phyloP scores from a whole-genome alignment of 1,139 yeast species.

The Geotrichum reessii region DNA sequence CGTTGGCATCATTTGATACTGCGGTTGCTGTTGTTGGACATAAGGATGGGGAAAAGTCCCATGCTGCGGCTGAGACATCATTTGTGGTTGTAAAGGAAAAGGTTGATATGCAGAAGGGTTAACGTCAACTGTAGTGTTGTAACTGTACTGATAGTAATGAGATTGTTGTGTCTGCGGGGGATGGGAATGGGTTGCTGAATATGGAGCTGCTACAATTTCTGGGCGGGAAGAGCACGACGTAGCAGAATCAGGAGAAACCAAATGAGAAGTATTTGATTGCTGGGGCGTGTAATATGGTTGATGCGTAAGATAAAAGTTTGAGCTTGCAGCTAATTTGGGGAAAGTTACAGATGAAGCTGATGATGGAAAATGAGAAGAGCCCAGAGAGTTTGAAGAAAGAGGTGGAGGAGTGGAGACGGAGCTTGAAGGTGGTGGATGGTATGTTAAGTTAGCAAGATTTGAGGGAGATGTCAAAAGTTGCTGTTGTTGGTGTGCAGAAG shows the following conservation, averaged over 20 bases:
- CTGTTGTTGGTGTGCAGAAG: conserved; percentile 6
- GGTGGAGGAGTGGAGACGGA: conserved; percentile 11
- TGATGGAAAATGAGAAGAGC: conserved; percentile 7
- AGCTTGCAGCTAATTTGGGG: not conserved
- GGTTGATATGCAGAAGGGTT: conserved; percentile 5
- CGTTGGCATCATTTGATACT: conserved; percentile 12
- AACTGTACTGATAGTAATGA: not conserved
- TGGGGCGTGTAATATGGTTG: not conserved
- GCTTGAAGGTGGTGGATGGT: conserved; percentile 1
- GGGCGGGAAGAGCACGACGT: conserved; percentile 3
- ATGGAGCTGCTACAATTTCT: not conserved
- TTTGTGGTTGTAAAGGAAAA: conserved; percentile 15
- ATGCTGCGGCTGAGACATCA: conserved; percentile 20
- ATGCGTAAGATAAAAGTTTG: not conserved
- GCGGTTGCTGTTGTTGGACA: conserved; percentile 13
- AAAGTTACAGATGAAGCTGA: conserved; percentile 1
- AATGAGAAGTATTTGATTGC: not conserved
- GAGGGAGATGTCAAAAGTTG: conserved; percentile 5
- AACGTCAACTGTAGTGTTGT: not conserved
- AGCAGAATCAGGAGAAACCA: conserved; percentile 8
- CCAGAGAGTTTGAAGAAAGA: conserved; percentile 7
- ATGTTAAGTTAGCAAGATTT: not conserved
- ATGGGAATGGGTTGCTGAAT: conserved; percentile 2
- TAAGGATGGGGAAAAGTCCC: conserved; percentile 8
- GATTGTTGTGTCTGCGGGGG: conserved; percentile 12